Percentiles rank a stretch among this genome's conserved stretches.
phyloP scores from a whole-genome alignment of 305 asterid species.

The Petunia hybrid region DNA sequence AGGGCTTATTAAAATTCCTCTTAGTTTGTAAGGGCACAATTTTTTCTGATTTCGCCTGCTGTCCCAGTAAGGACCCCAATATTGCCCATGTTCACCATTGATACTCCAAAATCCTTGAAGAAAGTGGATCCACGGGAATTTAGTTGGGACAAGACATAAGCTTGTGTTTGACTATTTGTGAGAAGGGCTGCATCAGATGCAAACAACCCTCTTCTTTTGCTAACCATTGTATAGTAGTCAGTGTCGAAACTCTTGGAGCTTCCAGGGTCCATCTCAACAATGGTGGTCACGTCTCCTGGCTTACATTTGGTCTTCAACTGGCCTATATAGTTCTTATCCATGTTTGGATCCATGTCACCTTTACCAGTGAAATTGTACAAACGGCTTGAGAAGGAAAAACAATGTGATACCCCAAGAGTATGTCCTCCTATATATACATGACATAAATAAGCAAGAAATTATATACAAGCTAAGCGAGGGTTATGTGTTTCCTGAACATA shows the following conservation, averaged over 20 bases:
- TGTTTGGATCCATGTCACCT: slow-evolving; percentile 50
- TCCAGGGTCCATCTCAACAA: slow-evolving; percentile 66
- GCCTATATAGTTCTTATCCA: slow-evolving; percentile 48
- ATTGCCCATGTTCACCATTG: slow-evolving; percentile 72
- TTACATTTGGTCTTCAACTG: slow-evolving; percentile 44
- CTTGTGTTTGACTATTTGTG: slow-evolving; percentile 40
- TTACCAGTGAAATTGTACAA: slow-evolving; percentile 32
- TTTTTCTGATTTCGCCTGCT: slow-evolving; percentile 59
- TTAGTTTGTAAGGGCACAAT: slow-evolving; percentile 54
- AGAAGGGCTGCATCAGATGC: slow-evolving; percentile 62
- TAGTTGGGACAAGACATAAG: slow-evolving; percentile 45
- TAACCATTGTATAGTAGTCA: slow-evolving; percentile 44
- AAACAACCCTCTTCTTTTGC: slow-evolving; percentile 54
- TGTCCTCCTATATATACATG: slow-evolving; percentile 24
- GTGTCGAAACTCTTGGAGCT: slow-evolving; percentile 50
- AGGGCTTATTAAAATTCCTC: neutral
- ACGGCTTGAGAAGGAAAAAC: slow-evolving; percentile 26
- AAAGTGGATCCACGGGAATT: slow-evolving; percentile 36
- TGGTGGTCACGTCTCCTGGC: slow-evolving; percentile 45
- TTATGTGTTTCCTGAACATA: neutral
- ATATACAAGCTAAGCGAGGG: neutral
- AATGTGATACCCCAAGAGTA: slow-evolving; percentile 30
- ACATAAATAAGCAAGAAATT: neutral
- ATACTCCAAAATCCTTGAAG: slow-evolving; percentile 55
- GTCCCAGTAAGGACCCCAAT: slow-evolving; percentile 60